Evolutionary conservation across 2,329 filamentous ascomycete genomes (phyloP).

Genomic region (Cryphonectria nitschkei): DNA sequence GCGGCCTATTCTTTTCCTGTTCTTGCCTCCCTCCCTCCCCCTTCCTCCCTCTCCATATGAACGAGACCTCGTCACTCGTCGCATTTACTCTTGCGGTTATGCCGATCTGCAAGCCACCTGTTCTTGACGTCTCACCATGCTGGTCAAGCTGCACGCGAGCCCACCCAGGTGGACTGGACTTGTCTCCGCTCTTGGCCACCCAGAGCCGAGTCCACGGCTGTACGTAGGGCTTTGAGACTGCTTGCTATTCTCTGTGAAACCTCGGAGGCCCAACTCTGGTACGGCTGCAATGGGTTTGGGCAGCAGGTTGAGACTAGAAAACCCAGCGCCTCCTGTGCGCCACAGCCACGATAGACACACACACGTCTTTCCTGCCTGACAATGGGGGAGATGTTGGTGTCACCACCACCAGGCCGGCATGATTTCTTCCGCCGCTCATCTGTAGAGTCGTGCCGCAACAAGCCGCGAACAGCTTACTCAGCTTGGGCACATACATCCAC

Average conservation of each 20-base stretch:
- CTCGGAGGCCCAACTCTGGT: constrained; percentile 30
- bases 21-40: not conserved
- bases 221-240: constrained; percentile 29
- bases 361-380: not conserved
- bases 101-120: constrained; percentile 25
- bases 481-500: not conserved
- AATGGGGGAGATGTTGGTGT: not conserved
- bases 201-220: constrained; percentile 1
- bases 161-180: not conserved
- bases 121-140: constrained; percentile 12
- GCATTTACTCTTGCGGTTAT: constrained; percentile 17
- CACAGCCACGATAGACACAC: not conserved
- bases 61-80: constrained; percentile 22
- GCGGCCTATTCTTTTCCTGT: not conserved
- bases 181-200: constrained; percentile 6
- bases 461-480: not conserved
- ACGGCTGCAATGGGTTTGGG: not conserved
- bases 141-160: constrained; percentile 16
- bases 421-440: not conserved
- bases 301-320: not conserved
- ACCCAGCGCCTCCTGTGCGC: not conserved
- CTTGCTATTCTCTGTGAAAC: constrained; percentile 36
- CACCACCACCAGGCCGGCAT: constrained; percentile 1
- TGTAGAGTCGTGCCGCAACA: not conserved
- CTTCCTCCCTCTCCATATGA: not conserved